Base-by-base conservation (phyloP, 2,329 filamentous ascomycete species). In the Neoascochyta sp. region DNA sequence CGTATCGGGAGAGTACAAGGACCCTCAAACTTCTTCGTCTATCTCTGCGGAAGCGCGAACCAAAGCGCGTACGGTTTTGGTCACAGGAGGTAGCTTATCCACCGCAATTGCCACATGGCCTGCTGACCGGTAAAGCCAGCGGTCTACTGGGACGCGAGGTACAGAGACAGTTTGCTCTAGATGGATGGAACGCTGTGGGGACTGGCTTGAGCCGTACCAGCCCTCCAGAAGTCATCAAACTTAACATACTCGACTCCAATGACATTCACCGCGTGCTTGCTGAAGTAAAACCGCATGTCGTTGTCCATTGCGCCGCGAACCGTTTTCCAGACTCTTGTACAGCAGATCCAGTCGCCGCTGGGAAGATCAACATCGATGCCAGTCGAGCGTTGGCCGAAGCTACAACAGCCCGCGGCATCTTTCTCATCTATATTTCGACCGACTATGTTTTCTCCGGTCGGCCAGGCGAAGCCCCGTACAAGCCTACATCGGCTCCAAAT, bases 231-330 rank as follows among this genome's bases (percentile, higher is more conserved):
- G 73, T 88, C 29, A 58, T 59, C 45, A 76, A 71, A 53, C 66
- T 75, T 5, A 68, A 78, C 47, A 54, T 78, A 16, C 60, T 67
- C 29, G 60, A 72, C 39, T 36, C 54, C 8, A 57, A 59, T 5
- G 67, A 72, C 10, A 65, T 76, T 32, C 62, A 65, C 34, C 52
- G 49, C 19, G 50, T 73, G 7, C 48, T 78, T 12, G 67, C 74
- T 27, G 67, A 76, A 43, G 65, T 70, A 18, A 75, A 73, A 68
- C 86, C 86, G 5, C 68, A 81, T 39, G 86, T 84, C 29, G 78
- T 94, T 24, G 75, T 94, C 19, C 87, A 94, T 60, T 90, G 86
- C 87, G 89, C 88, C 22, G 88, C 88, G 24, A 89, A 94, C 62
- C 80, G 86, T 40, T 93, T 83, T 52, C 88, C 89, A 2, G 88